Percentiles rank a stretch among this genome's conserved stretches.
phyloP scores from a whole-genome alignment of 2,329 filamentous ascomycete species.

The Ophiostoma pallidulum region DNA sequence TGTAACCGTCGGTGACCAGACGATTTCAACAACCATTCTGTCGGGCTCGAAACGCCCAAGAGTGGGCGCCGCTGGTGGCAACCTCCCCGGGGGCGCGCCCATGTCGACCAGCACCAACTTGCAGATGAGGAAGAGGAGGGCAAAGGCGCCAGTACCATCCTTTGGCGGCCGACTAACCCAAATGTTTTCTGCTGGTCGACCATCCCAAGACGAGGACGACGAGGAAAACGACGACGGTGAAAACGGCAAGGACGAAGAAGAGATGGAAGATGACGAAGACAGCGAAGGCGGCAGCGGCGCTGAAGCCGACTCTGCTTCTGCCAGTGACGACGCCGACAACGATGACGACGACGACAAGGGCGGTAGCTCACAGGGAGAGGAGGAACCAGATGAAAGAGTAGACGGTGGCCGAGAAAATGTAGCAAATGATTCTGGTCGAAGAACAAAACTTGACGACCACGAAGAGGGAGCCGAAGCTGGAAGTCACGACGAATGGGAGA shows the following conservation, averaged over 20 bases:
- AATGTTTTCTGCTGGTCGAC: conserved; percentile 17
- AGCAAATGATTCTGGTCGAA: background rate
- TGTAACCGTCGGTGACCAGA: conserved; percentile 63
- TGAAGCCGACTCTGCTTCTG: too few relatives aligned
- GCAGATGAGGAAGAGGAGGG: conserved; percentile 10
- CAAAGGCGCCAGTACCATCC: conserved; percentile 14
- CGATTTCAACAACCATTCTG: conserved; percentile 56
- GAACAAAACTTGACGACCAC: background rate
- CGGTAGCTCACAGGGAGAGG: too few relatives aligned
- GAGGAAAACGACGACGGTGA: conserved; percentile 12
- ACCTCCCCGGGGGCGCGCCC: conserved; percentile 38
- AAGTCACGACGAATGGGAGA: background rate
- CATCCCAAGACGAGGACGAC: background rate
- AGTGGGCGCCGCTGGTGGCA: conserved; percentile 26
- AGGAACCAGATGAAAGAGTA: background rate
- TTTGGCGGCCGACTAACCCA: conserved; percentile 18
- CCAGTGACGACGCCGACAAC: background rate
- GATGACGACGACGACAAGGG: background rate
- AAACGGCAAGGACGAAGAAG: conserved; percentile 13
- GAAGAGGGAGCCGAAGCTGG: conserved; percentile 9
- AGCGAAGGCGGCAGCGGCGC: too few relatives aligned
- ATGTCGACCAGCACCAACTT: conserved; percentile 41
- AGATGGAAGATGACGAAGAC: background rate
- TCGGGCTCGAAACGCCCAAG: conserved; percentile 40
- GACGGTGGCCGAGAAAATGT: background rate